Evolutionary conservation across 2,329 filamentous ascomycete species (phyloP).

Genomic region (Allantophomopsis cytisporea): DNA sequence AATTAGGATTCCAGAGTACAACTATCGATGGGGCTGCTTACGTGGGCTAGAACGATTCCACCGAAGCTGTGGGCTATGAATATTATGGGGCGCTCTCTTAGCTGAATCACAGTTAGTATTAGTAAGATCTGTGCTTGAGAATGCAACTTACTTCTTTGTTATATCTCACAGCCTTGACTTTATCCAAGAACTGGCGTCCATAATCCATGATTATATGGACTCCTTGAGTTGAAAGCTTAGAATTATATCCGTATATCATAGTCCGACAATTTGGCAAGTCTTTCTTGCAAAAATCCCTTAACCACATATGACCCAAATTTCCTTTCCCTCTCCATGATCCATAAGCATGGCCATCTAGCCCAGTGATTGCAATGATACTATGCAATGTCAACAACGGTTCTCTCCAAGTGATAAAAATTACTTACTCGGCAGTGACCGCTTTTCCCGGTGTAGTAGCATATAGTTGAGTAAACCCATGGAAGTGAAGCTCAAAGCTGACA

Average conservation of each 20-base stretch:
- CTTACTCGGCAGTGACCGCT: slow-evolving; percentile 7
- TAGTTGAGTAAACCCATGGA: slow-evolving; percentile 16
- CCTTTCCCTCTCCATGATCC: slow-evolving; percentile 17
- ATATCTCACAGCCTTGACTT: slow-evolving; percentile 11
- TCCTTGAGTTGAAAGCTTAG: slow-evolving; percentile 14
- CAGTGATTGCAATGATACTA: slow-evolving; percentile 15
- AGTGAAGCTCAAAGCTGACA: slow-evolving; percentile 12
- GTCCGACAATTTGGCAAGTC: slow-evolving; percentile 15
- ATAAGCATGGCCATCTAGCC: slow-evolving; percentile 18
- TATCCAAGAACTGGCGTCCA: slow-evolving; percentile 8
- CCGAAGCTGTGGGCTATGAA: slow-evolving; percentile 26
- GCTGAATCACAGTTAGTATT: slow-evolving; percentile 6
- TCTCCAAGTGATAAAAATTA: background rate
- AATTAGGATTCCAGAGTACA: background rate
- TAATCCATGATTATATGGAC: slow-evolving; percentile 7
- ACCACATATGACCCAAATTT: slow-evolving; percentile 15
- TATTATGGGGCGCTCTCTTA: slow-evolving; percentile 20
- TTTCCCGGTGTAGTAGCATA: slow-evolving; percentile 4
- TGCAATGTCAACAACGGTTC: background rate
- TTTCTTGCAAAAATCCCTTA: slow-evolving; percentile 16
- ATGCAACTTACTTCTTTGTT: slow-evolving; percentile 8
- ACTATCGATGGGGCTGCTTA: slow-evolving; percentile 8
- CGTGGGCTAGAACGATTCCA: slow-evolving; percentile 24
- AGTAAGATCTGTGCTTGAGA: background rate
- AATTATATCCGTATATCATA: slow-evolving; percentile 22